Evolutionary conservation across 495 filamentous ascomycete species (phyloP).

Genomic region (Neurospora terricola): DNA sequence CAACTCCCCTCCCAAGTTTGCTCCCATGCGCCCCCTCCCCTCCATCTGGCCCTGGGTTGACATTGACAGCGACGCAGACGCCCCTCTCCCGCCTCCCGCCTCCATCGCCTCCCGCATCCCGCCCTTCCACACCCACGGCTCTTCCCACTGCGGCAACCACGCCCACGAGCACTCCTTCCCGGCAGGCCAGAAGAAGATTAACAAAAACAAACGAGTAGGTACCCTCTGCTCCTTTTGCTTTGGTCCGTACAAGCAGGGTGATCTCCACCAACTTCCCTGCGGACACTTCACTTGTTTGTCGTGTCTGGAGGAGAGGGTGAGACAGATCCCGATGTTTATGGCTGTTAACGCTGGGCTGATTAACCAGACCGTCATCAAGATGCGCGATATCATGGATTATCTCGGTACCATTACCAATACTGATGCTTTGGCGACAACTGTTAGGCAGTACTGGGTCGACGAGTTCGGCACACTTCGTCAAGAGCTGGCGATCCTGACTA

Average conservation of each 20-base stretch:
- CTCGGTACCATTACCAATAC: background rate
- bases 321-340: background rate
- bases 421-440: background rate
- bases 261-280: constrained; percentile 13
- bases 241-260: background rate
- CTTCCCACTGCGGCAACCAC: background rate
- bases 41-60: background rate
- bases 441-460: background rate
- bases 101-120: background rate
- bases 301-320: background rate
- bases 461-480: background rate
- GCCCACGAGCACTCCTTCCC: background rate
- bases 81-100: background rate
- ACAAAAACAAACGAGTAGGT: background rate
- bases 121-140: background rate
- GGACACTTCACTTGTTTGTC: constrained; percentile 4
- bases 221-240: background rate
- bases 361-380: background rate
- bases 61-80: background rate
- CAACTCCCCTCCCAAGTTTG: background rate
- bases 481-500: background rate
- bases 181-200: background rate
- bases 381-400: background rate
- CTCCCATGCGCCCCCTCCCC: background rate
- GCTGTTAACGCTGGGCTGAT: background rate